Base-by-base conservation (phyloP, 345 rosid species). In the Raphanus raphanistrum region DNA sequence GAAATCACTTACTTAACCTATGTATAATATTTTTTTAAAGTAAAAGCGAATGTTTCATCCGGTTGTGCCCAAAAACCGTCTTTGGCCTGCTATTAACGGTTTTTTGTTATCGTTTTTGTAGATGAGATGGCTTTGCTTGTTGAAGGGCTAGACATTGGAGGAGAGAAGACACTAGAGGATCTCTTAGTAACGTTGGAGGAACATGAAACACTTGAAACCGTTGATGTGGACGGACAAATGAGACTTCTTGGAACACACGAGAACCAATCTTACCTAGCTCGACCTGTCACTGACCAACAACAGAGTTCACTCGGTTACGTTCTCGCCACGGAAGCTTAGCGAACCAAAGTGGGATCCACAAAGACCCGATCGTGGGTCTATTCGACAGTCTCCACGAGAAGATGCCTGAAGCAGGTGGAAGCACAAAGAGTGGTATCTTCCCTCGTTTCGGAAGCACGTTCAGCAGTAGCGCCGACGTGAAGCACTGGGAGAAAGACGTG, bases 51-150 rank as follows among this genome's bases (percentile, higher is more conserved):
- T 21, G 55, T 50, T 50, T 50, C 21, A 50, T 5, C 21, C 8
- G 3, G 2, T 0, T 50, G 17, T 5, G 8, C 8, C 2, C 2
- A 48, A 8, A 8, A 48, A 48, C 7, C 55, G 3, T 21, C 0
- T 7, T 2, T 50, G 55, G 21, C 8, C 8, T 50, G 6, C 1
- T 35, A 12, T 63, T 41, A 55, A 69, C 38, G 8, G 27, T 38
- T 62, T 12, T 17, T 63, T 73, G 17, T n/a, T 8, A 9, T 60
- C 2, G 8, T 35, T 35, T 35, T 66, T 63, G 63, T 21, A 95
- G 99, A 97, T 78, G 99, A 92, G 92, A 79, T 95, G 95, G 98
- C 99, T 79, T 87, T 95, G 80, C 87, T 95, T 58, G 93, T 90
- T 68, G 98, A 95, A 84, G 99, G 99, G 67, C 90, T 95, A 55